Evolutionary conservation across 2,329 filamentous ascomycete genomes (phyloP), one percentile per base, ranked within the genome.

Genomic region (Fusarium temperatum): DNA sequence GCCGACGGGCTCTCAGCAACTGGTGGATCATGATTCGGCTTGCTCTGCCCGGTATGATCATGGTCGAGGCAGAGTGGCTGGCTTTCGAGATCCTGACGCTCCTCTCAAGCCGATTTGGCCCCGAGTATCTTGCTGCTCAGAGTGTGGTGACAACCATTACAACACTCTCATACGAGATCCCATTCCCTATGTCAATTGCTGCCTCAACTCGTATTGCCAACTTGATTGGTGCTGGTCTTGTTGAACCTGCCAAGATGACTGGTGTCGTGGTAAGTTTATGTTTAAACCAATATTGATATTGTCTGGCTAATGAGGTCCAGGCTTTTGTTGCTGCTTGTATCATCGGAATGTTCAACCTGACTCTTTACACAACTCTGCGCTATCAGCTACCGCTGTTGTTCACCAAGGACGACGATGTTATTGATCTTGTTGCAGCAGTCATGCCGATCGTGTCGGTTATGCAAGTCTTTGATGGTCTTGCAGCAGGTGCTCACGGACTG

Each of bases 31-130:
- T 97, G 96, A 89, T 98, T 77, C 90, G 91, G 54, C 91, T 98
- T 42, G 94, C 96, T 1, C 85, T 98, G 18, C 95, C 96, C 0
- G 96, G 96, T 3, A 91, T 98, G 81, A 85, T 98, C 74, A 98
- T 98, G 95, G 93, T 98, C 5, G 91, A 97, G 81, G 95, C 96
- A 10, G 96, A 98, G 81, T 97, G 94, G 84, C 88, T 98, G 17
- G 95, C 95, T 12, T 98, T 98, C 81, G 96, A 98, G 81, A 90
- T 98, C 55, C 86, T 98, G 71, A 98, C 95, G 0, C 87, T 98
- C n/a, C 90, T 91, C 14, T 90, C 94, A 0, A 94, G 92, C 58
- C 94, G 93, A 76, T 91, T 98, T 66, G 93, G 93, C 22, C 90
- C 93, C 4, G 91, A 91, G 24, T 90, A 92, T 70, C 89, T 98